Base-by-base conservation (phyloP, 192 early-diverging fungal species). In the Coemansia sp. region DNA sequence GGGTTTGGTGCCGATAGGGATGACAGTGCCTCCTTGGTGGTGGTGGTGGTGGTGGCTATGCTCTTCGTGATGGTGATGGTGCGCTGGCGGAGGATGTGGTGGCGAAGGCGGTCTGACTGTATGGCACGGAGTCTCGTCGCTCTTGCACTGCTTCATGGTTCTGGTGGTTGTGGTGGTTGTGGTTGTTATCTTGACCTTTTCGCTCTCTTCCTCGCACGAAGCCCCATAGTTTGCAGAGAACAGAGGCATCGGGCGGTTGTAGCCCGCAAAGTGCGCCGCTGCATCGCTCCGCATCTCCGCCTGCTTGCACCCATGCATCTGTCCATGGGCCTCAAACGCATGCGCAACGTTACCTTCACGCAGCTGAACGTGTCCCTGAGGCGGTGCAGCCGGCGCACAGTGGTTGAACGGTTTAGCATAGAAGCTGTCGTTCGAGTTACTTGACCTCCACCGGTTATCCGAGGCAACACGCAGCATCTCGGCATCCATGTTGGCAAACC, bases 401-500 rank as follows among this genome's bases (percentile, higher is more conserved):
- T 51, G 18, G 48, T 37, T 46, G 23, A 80, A 58, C 29, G 77
- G 77, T 31, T 59, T 57, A 0, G 51, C 66, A 48, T 74, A 80
- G 42, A 80, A 74, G 18, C 40, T 31, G 30, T 74, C 70, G 33
- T 68, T n/a, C 1, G 55, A 49, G 20, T 65, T 58, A 6, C 13
- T 7, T 0, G 52, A 40, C 12, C 76, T 28, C 76, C 76, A 78
- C 58, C 53, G 52, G 48, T 78, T 78, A n/a, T 78, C 76, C n/a
- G 63, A 55, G 0, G 76, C 70, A 60, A 68, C 70, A 12, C 71
- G 77, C 29, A 67, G 55, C 77, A 79, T 79, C 23, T 79, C 77
- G 0, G 77, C 51, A 9, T 74, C 77, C 77, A 79, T 71, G 30
- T 74, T 74, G 16, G 68, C 71, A 33, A 79, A 79, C 2, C 77